phyloP scores from a whole-genome alignment of 106 monocot species.

The Ottelia alismoides region DNA sequence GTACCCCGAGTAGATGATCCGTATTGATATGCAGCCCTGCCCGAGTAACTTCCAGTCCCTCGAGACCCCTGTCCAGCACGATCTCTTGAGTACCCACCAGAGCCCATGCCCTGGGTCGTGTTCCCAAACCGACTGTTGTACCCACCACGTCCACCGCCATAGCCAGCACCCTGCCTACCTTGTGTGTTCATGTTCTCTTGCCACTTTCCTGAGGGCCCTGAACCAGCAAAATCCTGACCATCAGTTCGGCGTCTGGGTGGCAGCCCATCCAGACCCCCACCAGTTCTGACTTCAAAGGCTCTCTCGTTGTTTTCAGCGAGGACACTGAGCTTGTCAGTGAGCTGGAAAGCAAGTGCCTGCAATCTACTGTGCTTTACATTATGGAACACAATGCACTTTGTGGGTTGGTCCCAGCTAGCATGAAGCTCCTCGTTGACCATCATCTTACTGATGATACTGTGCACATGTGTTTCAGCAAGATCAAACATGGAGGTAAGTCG shows the following conservation, averaged over 20 bases:
- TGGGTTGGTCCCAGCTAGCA: conserved; percentile 92
- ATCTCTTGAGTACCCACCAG: conserved; percentile 14
- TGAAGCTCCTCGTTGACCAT: conserved; percentile 78
- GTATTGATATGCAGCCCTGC: too few species aligned
- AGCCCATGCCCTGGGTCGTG: conserved; percentile 2
- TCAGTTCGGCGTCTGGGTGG: conserved; percentile 52
- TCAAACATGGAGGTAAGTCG: conserved; percentile 69
- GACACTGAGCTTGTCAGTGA: conserved; percentile 76
- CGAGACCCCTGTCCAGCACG: conserved; percentile 11
- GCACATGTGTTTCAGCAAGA: conserved; percentile 37
- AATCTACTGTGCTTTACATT: conserved; percentile 65
- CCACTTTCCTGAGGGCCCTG: conserved; percentile 42
- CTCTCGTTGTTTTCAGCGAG: conserved; percentile 86
- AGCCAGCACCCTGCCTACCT: conserved; percentile 30
- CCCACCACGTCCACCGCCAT: conserved; percentile 21
- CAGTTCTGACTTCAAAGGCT: conserved; percentile 74
- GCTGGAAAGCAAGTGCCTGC: conserved; percentile 75
- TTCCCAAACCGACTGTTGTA: conserved; percentile 20
- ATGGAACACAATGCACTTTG: conserved; percentile 67
- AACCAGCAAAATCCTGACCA: conserved; percentile 34
- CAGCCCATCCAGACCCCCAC: conserved; percentile 72
- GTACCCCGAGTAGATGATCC: conserved; percentile 19
- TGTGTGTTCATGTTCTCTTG: conserved; percentile 52
- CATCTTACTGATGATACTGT: conserved; percentile 89
- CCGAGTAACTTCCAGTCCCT: conserved; percentile 12